Evolutionary conservation across 2,329 filamentous ascomycete species (phyloP).

Genomic region (Hymenoscyphus linearis): DNA sequence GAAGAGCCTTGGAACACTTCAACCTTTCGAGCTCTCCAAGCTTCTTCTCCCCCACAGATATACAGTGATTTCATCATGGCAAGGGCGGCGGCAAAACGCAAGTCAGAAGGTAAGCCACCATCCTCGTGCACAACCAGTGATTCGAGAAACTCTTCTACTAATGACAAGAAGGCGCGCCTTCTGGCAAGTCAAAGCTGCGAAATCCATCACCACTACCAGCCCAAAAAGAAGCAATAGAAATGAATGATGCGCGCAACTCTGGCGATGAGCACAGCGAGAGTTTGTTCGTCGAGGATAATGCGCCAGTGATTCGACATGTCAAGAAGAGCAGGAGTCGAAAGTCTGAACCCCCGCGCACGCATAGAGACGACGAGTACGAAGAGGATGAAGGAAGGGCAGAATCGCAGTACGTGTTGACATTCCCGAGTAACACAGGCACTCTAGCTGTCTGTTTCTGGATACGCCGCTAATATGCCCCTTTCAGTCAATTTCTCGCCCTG

Average conservation of each 20-base stretch:
- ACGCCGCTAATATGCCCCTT: conserved; percentile 1
- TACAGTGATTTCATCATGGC: conserved; percentile 4
- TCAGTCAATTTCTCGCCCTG: conserved; percentile 23
- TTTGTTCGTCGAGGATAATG: conserved; percentile 6
- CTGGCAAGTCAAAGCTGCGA: conserved; percentile 17
- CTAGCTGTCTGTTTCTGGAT: not conserved
- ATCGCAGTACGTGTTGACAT: conserved; percentile 23
- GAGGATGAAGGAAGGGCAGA: conserved; percentile 25
- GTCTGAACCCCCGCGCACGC: conserved; percentile 17
- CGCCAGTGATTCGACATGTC: conserved; percentile 8
- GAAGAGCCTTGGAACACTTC: not conserved
- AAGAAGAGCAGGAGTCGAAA: conserved; percentile 21
- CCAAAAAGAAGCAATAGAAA: conserved; percentile 3
- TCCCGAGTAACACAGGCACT: too few species aligned
- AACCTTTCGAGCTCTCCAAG: not conserved
- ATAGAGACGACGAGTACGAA: conserved; percentile 22
- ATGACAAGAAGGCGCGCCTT: conserved; percentile 12
- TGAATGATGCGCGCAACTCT: not conserved
- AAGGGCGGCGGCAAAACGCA: conserved; percentile 12
- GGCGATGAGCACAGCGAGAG: conserved; percentile 9
- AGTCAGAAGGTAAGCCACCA: conserved; percentile 20
- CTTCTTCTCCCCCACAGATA: not conserved
- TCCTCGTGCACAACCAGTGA: not conserved
- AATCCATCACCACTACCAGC: conserved; percentile 7
- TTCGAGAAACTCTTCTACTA: conserved; percentile 1